Base-by-base conservation (phyloP, 129 eudicot species). In the Solidago caesia region DNA sequence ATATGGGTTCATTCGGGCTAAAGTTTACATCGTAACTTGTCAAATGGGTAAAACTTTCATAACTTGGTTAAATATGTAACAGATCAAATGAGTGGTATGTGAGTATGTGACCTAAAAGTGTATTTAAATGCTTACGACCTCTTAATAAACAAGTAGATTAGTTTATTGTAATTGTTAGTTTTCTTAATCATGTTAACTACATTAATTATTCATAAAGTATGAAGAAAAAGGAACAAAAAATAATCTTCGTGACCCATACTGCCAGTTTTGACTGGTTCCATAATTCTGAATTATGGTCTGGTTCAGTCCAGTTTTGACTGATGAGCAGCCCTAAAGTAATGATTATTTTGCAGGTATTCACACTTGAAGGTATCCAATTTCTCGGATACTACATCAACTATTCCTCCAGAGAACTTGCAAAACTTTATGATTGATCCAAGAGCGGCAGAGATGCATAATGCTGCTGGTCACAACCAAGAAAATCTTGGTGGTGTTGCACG, bases 391-490 rank as follows among this genome's bases (percentile, higher is more conserved):
- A 83, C 83, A 60, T 91, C 97, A 0, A 87, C 99, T 5, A 75
- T 91, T 82, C 96, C 98, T n/a, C 97, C 97, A 29, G 99, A 94
- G 26, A 81, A 81, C 76, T 77, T 94, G 87, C 98, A 87, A 76
- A 85, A 94, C 68, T 87, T 94, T 79, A 72, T 94, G 79, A 73
- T 85, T 43, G 93, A 88, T 75, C 97, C 89, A 52, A 82, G 96
- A 80, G 70, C 75, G 71, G 81, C 64, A 26, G 89, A 75, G 27
- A 74, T 74, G 67, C 86, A 84, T 79, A 80, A 93, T 70, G 83
- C 42, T 11, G 80, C 6, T 3, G 68, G 5, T 39, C 68, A 59
- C 12, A 67, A 79, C 62, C 88, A 83, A 59, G 79, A 68, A 66
- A 46, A 77, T 68, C 72, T 29, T 42, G 62, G 14, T 42, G 62